phyloP scores from a whole-genome alignment of 2,329 filamentous ascomycete species.

The Sporothrix schenckii region DNA sequence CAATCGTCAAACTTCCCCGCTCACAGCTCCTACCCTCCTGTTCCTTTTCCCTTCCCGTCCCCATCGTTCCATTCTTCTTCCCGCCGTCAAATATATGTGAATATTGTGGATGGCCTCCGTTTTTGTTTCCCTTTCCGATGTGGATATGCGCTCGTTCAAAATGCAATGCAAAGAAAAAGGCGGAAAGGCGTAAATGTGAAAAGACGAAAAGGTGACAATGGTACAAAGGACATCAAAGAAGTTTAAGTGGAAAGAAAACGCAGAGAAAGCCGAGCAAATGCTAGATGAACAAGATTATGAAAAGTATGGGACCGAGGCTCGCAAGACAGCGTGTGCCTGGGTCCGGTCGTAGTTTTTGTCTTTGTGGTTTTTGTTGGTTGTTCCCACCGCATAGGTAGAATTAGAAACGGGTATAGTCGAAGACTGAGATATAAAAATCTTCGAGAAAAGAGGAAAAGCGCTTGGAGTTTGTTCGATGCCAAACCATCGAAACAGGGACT shows the following conservation, averaged over 20 bases:
- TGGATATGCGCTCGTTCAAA: constrained; percentile 15
- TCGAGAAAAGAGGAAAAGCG: background rate
- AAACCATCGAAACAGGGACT: background rate
- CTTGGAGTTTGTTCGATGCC: background rate
- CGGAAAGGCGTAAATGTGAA: background rate
- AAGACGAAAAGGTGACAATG: background rate
- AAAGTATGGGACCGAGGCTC: background rate
- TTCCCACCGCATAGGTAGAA: background rate
- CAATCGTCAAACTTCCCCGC: constrained; percentile 1
- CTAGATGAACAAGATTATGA: constrained; percentile 23
- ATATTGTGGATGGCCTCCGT: constrained; percentile 12
- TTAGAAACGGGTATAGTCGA: background rate
- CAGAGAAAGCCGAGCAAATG: constrained; percentile 24
- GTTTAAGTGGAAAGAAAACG: background rate
- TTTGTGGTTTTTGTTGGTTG: background rate
- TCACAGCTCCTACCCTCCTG: background rate
- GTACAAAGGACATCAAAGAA: constrained; percentile 11
- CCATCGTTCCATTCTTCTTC: background rate
- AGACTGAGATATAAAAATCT: background rate
- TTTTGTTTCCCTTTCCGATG: constrained; percentile 3
- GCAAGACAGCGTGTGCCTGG: background rate
- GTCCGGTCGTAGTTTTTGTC: background rate
- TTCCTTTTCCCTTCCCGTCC: background rate
- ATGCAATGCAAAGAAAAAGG: constrained; percentile 9
- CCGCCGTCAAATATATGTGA: constrained; percentile 5